Evolutionary conservation across 2,329 filamentous ascomycete genomes (phyloP).

Genomic region (Aspergillus sp.): DNA sequence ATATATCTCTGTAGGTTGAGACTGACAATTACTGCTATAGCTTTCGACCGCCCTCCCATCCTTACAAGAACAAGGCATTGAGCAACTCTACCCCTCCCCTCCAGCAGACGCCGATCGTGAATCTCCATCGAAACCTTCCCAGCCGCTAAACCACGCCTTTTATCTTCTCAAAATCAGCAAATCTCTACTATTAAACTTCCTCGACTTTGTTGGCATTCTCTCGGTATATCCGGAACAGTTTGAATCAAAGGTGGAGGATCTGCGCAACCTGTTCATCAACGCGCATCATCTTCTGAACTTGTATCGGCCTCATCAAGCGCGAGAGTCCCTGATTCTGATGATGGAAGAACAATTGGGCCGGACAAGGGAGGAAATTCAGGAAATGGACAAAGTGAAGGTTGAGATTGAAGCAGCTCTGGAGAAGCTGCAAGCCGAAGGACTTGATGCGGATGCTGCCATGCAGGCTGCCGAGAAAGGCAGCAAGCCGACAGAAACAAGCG

Average conservation of each 20-base stretch:
- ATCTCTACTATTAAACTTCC: constrained; percentile 79
- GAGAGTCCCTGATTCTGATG: constrained; percentile 79
- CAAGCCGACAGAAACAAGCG: constrained; percentile 7
- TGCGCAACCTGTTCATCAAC: constrained; percentile 81
- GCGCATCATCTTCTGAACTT: constrained; percentile 91
- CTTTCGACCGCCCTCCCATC: constrained; percentile 58
- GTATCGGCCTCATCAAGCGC: constrained; percentile 86
- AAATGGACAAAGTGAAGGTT: constrained; percentile 68
- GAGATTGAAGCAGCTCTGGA: constrained; percentile 51
- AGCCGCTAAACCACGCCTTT: constrained; percentile 47
- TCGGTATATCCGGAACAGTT: constrained; percentile 63
- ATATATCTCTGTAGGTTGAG: background rate
- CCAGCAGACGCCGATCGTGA: constrained; percentile 51
- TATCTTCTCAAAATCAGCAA: constrained; percentile 76
- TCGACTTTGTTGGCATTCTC: constrained; percentile 74
- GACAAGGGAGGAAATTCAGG: constrained; percentile 70
- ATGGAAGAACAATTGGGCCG: constrained; percentile 80
- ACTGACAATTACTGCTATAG: constrained; percentile 19
- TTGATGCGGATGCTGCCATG: constrained; percentile 11
- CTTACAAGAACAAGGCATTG: constrained; percentile 66
- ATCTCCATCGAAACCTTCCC: constrained; percentile 36
- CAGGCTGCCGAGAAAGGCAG: constrained; percentile 1
- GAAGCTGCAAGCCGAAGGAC: constrained; percentile 27
- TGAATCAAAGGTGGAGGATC: constrained; percentile 67
- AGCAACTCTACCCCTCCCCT: constrained; percentile 60